phyloP scores from a whole-genome alignment of 768 basidiomycete species.

The Fibroporia radiculosa region DNA sequence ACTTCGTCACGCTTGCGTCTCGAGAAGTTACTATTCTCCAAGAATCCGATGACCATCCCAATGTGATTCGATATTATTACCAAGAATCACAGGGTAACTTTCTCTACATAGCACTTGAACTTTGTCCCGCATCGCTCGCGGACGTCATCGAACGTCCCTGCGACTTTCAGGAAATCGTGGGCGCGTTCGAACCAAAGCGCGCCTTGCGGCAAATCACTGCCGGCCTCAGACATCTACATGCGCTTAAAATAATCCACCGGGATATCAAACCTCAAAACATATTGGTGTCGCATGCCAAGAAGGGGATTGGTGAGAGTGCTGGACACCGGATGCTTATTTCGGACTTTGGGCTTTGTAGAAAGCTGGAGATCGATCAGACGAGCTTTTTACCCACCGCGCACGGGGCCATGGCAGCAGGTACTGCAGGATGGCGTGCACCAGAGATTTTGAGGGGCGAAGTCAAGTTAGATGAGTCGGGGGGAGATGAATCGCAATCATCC shows the following conservation, averaged over 20 bases:
- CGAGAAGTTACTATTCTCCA: slow-evolving; percentile 93
- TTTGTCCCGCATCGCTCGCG: slow-evolving; percentile 85
- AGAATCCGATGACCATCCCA: slow-evolving; percentile 96
- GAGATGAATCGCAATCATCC: slow-evolving; percentile 63
- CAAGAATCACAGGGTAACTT: slow-evolving; percentile 92
- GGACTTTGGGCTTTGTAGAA: slow-evolving; percentile 96
- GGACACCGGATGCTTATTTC: slow-evolving; percentile 84
- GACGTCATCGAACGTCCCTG: slow-evolving; percentile 80
- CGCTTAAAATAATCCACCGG: slow-evolving; percentile 92
- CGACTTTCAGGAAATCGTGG: slow-evolving; percentile 68
- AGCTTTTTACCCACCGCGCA: slow-evolving; percentile 91
- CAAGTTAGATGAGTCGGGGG: slow-evolving; percentile 70
- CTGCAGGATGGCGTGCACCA: slow-evolving; percentile 95
- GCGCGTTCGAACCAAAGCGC: slow-evolving; percentile 78
- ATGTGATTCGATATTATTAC: slow-evolving; percentile 97
- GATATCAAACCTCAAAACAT: slow-evolving; percentile 99
- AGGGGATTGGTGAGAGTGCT: slow-evolving; percentile 35
- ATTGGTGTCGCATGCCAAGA: slow-evolving; percentile 68
- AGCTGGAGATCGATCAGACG: slow-evolving; percentile 91
- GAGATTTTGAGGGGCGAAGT: slow-evolving; percentile 94
- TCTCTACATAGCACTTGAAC: slow-evolving; percentile 94
- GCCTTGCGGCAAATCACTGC: slow-evolving; percentile 82
- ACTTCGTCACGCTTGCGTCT: slow-evolving; percentile 90
- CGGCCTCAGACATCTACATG: slow-evolving; percentile 86
- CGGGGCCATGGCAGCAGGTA: slow-evolving; percentile 85